phyloP scores from a whole-genome alignment of 352 stramenopile genomes.

The Phytopythium boreale region DNA sequence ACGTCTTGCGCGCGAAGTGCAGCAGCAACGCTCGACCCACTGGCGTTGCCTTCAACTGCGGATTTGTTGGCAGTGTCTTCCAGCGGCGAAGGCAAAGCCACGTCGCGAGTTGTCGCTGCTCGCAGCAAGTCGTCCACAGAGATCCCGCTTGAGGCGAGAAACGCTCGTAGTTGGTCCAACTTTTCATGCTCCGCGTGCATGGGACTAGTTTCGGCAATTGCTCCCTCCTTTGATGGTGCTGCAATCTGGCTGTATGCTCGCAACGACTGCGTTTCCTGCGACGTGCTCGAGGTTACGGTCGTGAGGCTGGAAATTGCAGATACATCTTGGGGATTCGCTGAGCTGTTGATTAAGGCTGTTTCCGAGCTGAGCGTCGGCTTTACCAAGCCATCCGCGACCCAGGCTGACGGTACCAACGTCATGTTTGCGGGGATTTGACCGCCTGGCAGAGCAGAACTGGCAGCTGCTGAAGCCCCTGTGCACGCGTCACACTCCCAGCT shows the following conservation, averaged over 20 bases:
- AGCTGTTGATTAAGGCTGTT: neutral
- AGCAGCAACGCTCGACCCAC: neutral
- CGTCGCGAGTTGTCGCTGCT: constrained; percentile 36
- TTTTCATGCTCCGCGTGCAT: constrained; percentile 17
- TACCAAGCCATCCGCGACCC: constrained; percentile 17
- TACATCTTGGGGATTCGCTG: constrained; percentile 25
- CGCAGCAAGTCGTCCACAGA: constrained; percentile 73
- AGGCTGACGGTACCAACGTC: constrained; percentile 42
- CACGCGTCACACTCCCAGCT: constrained; percentile 71
- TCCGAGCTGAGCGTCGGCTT: neutral
- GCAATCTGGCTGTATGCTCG: neutral
- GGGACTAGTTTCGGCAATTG: neutral
- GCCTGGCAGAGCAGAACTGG: neutral
- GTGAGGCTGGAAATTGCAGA: neutral
- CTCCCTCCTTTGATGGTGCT: neutral
- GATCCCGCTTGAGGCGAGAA: constrained; percentile 54
- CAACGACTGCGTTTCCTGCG: neutral
- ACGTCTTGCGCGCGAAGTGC: neutral
- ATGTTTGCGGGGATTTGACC: constrained; percentile 37
- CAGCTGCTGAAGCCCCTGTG: neutral
- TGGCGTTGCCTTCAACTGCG: neutral
- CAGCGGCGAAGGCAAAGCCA: neutral
- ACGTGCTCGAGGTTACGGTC: neutral
- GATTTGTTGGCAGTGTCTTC: neutral
- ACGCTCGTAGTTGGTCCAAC: constrained; percentile 59